phyloP scores from a whole-genome alignment of 202 grass and related monocot genomes.

The Schoenoplectus triqueter region DNA sequence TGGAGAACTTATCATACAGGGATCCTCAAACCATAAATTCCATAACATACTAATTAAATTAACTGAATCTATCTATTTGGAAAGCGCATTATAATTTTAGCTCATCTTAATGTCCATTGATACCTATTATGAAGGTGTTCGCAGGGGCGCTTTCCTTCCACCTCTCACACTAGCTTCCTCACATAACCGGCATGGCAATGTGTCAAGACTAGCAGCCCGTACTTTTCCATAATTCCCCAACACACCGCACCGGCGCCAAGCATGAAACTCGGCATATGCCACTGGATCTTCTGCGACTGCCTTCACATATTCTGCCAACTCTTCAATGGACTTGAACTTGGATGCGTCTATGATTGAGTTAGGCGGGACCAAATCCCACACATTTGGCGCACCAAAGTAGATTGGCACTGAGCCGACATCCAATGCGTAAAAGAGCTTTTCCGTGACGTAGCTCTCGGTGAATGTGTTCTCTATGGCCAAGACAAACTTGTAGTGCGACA shows the following conservation, averaged over 20 bases:
- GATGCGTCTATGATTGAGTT: constrained; percentile 56
- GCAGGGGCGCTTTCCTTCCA: constrained; percentile 39
- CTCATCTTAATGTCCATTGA: not conserved
- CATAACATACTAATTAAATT: constrained; percentile 20
- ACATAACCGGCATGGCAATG: constrained; percentile 52
- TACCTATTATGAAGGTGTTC: constrained; percentile 18
- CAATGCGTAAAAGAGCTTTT: constrained; percentile 57
- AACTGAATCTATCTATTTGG: constrained; percentile 20
- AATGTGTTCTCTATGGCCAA: constrained; percentile 58
- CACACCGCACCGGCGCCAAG: constrained; percentile 55
- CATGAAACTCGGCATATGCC: constrained; percentile 55
- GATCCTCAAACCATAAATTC: not conserved
- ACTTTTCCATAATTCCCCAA: constrained; percentile 56
- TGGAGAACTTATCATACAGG: not conserved
- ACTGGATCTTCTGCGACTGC: constrained; percentile 52
- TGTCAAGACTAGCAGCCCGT: constrained; percentile 48
- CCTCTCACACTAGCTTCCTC: constrained; percentile 48
- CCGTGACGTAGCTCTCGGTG: constrained; percentile 53
- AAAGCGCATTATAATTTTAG: not conserved
- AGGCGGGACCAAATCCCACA: constrained; percentile 53
- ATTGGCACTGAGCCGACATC: constrained; percentile 50
- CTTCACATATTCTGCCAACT: constrained; percentile 47
- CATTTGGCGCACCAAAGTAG: constrained; percentile 50
- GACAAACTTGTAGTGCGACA: constrained; percentile 63
- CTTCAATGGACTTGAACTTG: constrained; percentile 48